Evolutionary conservation across 2,329 filamentous ascomycete genomes (phyloP).

Genomic region (Beauveria caledonica): DNA sequence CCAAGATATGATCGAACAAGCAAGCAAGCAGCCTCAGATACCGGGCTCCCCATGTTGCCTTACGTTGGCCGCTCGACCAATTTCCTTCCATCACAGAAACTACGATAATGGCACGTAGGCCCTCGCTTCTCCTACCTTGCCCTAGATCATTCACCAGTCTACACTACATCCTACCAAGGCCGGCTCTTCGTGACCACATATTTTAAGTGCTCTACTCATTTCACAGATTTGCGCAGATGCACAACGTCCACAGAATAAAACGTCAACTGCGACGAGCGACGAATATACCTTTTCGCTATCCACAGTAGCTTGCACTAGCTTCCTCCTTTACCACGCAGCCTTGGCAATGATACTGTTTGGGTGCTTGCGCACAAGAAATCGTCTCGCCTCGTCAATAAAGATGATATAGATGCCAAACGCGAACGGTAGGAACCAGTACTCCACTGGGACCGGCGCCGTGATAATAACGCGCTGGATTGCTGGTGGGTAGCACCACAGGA

Average conservation of each 20-base stretch:
- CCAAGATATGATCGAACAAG: background rate
- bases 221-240: no score
- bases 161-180: no score
- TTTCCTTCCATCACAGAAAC: no score
- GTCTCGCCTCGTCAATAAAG: constrained; percentile 58
- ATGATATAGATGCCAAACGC: constrained; percentile 55
- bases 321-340: constrained; percentile 43
- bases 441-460: constrained; percentile 57
- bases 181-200: no score
- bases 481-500: constrained; percentile 64
- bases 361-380: constrained; percentile 52
- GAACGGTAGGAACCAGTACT: constrained; percentile 70
- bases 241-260: no score
- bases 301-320: background rate
- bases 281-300: no score
- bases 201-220: no score
- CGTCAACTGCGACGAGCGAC: no score
- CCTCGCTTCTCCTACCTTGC: no score
- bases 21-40: background rate
- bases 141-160: no score
- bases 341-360: constrained; percentile 48
- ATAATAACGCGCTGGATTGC: constrained; percentile 51
- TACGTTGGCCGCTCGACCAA: no score
- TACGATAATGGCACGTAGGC: no score
- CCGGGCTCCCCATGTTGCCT: background rate